Base-by-base conservation (phyloP, 2,329 filamentous ascomycete species). In the Coniochaeta ligniaria region DNA sequence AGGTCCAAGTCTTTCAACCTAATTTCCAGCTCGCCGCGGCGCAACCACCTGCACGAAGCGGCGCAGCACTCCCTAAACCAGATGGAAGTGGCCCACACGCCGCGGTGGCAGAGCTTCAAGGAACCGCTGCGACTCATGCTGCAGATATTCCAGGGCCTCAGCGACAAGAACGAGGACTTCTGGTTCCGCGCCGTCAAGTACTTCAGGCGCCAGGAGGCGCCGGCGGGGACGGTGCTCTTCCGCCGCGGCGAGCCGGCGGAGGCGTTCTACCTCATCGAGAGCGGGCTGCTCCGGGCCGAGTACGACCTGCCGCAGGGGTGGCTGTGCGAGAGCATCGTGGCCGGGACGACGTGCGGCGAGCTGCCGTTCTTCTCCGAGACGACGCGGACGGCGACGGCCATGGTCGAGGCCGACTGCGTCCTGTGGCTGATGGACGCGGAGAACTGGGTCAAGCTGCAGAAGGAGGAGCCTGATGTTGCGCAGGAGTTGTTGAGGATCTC, bases 321-420 rank as follows among this genome's bases (percentile, higher is more conserved):
- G 67, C 90, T 96, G 66, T 91, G 90, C 63, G 95, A 99, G 74
- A 91, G 91, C 69, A 97, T 98, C 60, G 89, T 97, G 1, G 91
- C 93, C 0, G 95, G 95, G 17, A 95, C 95, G 1, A 97, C 95
- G 0, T 98, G 94, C 67, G 95, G 95, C 38, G 95, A 99, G 76
- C 75, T 99, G 59, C 95, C 95, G 0, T 99, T 99, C 77, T 99
- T 99, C 76, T 92, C 89, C 2, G 91, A 96, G 69, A 98, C 94
- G 1, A 81, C 85, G 59, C 84, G 95, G 20, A 98, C 93, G 4
- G 92, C 92, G 1, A 96, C 90, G 0, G 92, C 96, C 12, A 81
- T 87, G 50, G 91, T 91, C 1, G 93, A 98, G 71, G 83, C 87
- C 59, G 88, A 94, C 66, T 90, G 88, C 63, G 85, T 95, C 0